phyloP scores from a whole-genome alignment of 306 rosid genomes.

The Quercus bicolor region DNA sequence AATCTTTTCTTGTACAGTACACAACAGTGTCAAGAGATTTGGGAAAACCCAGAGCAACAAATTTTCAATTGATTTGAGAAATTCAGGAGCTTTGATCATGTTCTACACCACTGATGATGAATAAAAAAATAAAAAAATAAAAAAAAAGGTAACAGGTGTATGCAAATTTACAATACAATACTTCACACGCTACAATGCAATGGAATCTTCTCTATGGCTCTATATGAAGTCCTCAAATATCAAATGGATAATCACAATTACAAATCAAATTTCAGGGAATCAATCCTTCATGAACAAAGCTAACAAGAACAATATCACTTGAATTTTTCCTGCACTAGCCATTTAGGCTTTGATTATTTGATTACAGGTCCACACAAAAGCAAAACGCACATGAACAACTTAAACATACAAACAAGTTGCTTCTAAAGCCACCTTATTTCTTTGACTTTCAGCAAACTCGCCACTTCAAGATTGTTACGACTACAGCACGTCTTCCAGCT shows the following conservation, averaged over 20 bases:
- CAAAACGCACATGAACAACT: too few relatives aligned
- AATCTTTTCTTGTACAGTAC: not conserved
- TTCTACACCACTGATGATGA: slow-evolving; percentile 13
- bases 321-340: too few relatives aligned
- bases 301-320: too few relatives aligned
- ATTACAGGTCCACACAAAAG: too few relatives aligned
- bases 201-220: slow-evolving; percentile 1
- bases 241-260: not conserved
- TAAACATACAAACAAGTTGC: too few relatives aligned
- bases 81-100: slow-evolving; percentile 25
- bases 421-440: too few relatives aligned
- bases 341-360: too few relatives aligned
- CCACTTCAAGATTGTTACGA: too few relatives aligned
- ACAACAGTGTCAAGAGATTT: slow-evolving; percentile 14
- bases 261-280: too few relatives aligned
- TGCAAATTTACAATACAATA: not conserved
- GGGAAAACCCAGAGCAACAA: slow-evolving; percentile 22
- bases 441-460: too few relatives aligned
- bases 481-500: too few relatives aligned
- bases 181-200: not conserved
- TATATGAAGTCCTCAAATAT: slow-evolving; percentile 19
- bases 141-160: slow-evolving; percentile 36
- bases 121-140: not conserved
- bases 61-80: slow-evolving; percentile 4
- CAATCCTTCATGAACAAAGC: too few relatives aligned